Evolutionary conservation across 176 grass and related monocot genomes (phyloP).

Genomic region (Bolboschoenus planiculmis): DNA sequence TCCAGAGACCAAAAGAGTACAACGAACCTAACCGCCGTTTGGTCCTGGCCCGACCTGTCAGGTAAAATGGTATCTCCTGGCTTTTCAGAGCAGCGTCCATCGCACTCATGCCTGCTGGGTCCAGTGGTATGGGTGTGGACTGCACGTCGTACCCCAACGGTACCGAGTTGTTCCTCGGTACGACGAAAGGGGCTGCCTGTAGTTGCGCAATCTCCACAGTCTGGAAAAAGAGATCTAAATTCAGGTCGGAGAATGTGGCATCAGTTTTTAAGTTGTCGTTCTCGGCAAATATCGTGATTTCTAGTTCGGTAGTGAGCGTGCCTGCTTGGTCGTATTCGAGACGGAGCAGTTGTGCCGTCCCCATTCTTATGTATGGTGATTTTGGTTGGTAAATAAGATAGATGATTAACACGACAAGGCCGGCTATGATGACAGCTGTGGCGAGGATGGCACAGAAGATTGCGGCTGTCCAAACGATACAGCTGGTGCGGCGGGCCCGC

Average conservation of each 20-base stretch:
- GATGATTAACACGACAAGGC: constrained; percentile 31
- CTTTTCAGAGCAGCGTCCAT: constrained; percentile 44
- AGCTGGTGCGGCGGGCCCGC: constrained; percentile 9
- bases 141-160: constrained; percentile 52
- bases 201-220: constrained; percentile 33
- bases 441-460: constrained; percentile 48
- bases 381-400: constrained; percentile 37
- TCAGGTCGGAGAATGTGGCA: constrained; percentile 35
- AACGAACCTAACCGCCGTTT: constrained; percentile 40
- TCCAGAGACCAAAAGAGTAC: constrained; percentile 33
- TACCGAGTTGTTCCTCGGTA: constrained; percentile 21
- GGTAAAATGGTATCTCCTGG: constrained; percentile 45
- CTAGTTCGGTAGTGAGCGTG: constrained; percentile 32
- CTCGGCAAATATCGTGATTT: constrained; percentile 26
- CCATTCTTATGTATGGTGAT: constrained; percentile 43
- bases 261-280: constrained; percentile 45
- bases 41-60: constrained; percentile 43
- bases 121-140: constrained; percentile 32
- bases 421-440: constrained; percentile 27
- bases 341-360: constrained; percentile 20
- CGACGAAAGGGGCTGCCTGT: constrained; percentile 33
- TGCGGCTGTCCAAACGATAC: constrained; percentile 25
- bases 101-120: constrained; percentile 15
- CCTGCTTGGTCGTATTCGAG: constrained; percentile 52
- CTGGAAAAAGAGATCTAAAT: constrained; percentile 42